phyloP scores from a whole-genome alignment of 2,329 filamentous ascomycete genomes.

The Penicillium crustosum region DNA sequence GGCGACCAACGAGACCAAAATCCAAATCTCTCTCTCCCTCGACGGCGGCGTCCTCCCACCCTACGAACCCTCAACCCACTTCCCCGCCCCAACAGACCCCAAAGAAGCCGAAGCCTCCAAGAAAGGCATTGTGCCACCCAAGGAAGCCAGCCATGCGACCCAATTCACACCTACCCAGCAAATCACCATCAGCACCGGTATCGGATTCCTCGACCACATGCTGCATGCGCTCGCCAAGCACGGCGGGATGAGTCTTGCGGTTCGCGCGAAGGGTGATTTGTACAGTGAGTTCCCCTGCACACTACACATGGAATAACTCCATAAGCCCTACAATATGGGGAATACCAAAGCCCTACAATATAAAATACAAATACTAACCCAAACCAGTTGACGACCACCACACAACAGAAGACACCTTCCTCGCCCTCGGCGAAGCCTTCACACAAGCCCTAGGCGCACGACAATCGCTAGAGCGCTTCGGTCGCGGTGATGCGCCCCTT shows the following conservation, averaged over 20 bases:
- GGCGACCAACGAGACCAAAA: constrained; percentile 97
- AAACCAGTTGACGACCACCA: constrained; percentile 90
- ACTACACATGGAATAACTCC: not conserved
- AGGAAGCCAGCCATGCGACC: constrained; percentile 68
- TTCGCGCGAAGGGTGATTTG: constrained; percentile 83
- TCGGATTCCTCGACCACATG: constrained; percentile 99
- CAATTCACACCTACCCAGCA: constrained; percentile 81
- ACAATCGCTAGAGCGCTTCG: constrained; percentile 83
- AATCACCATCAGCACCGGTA: constrained; percentile 86
- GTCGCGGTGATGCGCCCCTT: constrained; percentile 85
- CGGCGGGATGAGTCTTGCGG: constrained; percentile 83
- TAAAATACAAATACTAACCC: not conserved
- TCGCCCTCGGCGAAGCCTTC: constrained; percentile 86
- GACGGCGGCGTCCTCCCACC: constrained; percentile 71
- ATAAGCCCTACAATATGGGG: not conserved
- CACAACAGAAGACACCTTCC: constrained; percentile 92
- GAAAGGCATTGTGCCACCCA: constrained; percentile 43
- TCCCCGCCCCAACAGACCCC: constrained; percentile 64
- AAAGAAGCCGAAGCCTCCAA: constrained; percentile 50
- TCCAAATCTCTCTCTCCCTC: constrained; percentile 86
- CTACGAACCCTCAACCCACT: constrained; percentile 46
- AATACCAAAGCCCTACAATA: not conserved
- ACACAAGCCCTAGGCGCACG: constrained; percentile 74
- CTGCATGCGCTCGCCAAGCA: constrained; percentile 95
- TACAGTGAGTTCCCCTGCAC: constrained; percentile 64